Evolutionary conservation across 2,329 filamentous ascomycete genomes (phyloP).

Genomic region (Clarireedia hainanense): DNA sequence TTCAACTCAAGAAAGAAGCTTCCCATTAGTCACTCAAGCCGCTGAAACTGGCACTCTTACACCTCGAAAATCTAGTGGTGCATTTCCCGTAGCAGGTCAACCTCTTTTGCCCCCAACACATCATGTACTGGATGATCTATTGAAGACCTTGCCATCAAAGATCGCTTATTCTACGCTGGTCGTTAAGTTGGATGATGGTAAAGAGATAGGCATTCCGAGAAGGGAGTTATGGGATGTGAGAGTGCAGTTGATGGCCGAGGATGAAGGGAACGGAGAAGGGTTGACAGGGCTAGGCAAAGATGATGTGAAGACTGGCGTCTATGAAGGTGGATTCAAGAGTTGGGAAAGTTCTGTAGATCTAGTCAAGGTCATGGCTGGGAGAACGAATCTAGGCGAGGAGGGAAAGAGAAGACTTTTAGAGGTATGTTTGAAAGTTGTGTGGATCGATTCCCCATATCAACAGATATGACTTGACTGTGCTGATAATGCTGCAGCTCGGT

Average conservation of each 20-base stretch:
- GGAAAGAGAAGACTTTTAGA: conserved; percentile 23
- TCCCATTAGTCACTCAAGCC: conserved; percentile 14
- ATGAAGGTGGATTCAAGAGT: conserved; percentile 83
- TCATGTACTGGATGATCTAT: conserved; percentile 43
- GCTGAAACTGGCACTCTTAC: conserved; percentile 28
- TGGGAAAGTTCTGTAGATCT: conserved; percentile 83
- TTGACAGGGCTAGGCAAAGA: conserved; percentile 52
- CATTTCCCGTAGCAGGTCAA: conserved; percentile 56
- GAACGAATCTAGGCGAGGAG: conserved; percentile 2
- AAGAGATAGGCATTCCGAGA: conserved; percentile 52
- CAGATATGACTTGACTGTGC: neutral
- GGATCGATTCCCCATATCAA: neutral
- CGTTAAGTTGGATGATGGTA: conserved; percentile 51
- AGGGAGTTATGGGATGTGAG: conserved; percentile 77
- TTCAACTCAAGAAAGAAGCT: neutral
- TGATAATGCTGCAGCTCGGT: conserved; percentile 48
- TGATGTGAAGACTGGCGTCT: conserved; percentile 74
- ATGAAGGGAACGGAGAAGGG: conserved; percentile 49
- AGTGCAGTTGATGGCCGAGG: conserved; percentile 72
- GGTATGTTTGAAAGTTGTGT: conserved; percentile 16
- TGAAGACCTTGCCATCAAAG: conserved; percentile 61
- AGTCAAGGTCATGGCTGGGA: conserved; percentile 46
- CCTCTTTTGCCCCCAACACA: conserved; percentile 47
- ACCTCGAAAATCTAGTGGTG: conserved; percentile 29
- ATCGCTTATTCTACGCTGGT: conserved; percentile 59